Evolutionary conservation across 352 stramenopile species (phyloP).

Genomic region (Phytopythium kandeliae): DNA sequence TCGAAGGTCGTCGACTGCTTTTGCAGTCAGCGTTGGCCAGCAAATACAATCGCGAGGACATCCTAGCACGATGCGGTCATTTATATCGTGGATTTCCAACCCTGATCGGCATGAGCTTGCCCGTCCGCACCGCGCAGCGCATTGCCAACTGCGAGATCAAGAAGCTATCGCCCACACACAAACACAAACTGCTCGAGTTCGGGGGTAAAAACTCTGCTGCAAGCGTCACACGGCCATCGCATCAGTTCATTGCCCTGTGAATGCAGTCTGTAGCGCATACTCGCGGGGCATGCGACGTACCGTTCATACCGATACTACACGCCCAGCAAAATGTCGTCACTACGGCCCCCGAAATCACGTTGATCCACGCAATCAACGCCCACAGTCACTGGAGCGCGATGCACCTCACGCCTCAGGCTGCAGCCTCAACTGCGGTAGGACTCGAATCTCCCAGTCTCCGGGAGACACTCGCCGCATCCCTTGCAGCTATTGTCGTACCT

Average conservation of each 20-base stretch:
- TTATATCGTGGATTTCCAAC: no score
- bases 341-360: neutral
- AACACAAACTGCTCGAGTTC: neutral
- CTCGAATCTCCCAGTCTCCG: constrained; percentile 23
- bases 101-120: neutral
- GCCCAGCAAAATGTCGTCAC: neutral
- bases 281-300: neutral
- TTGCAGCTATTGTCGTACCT: constrained; percentile 26
- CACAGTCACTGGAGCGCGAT: neutral
- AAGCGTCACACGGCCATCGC: neutral
- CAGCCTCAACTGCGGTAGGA: constrained; percentile 16
- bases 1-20: no score
- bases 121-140: neutral
- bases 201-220: neutral
- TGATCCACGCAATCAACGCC: neutral
- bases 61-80: no score
- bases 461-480: constrained; percentile 33
- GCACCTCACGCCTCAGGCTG: neutral
- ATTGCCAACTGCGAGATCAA: neutral
- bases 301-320: neutral
- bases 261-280: no score
- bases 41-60: no score
- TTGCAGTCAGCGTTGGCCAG: no score
- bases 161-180: neutral
- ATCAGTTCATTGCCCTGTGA: neutral